phyloP scores from a whole-genome alignment of 441 rosid species.

The Corymbia citriodora region DNA sequence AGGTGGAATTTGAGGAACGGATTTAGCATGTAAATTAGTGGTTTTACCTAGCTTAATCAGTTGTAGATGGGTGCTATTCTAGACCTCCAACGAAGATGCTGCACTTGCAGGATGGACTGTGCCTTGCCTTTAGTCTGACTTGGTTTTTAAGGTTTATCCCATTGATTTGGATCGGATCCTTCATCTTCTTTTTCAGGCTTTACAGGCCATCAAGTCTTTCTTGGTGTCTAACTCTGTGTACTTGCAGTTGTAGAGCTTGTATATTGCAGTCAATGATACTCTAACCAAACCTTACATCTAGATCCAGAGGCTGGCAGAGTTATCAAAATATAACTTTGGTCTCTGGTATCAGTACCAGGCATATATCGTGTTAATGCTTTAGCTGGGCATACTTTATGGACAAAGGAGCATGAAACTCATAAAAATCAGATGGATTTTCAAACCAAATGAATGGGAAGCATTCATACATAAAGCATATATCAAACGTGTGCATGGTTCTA shows the following conservation, averaged over 20 bases:
- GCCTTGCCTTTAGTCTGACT: background rate
- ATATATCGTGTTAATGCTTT: background rate
- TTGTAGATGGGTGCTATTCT: background rate
- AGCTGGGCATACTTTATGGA: background rate
- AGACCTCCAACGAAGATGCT: background rate
- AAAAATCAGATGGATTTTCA: background rate
- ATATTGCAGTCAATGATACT: background rate
- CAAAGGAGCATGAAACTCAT: background rate
- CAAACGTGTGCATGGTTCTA: background rate
- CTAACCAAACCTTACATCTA: background rate
- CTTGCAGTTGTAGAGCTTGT: background rate
- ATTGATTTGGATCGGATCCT: background rate
- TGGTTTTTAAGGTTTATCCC: background rate
- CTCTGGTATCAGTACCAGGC: background rate
- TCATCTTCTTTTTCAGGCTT: background rate
- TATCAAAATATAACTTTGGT: background rate
- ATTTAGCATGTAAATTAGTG: background rate
- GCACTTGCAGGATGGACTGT: background rate
- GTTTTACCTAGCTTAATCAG: background rate
- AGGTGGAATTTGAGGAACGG: background rate
- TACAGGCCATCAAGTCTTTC: background rate
- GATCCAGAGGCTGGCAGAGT: background rate
- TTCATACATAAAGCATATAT: background rate
- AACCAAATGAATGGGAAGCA: background rate
- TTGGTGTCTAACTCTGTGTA: background rate